Percentiles rank a stretch among this genome's conserved stretches.
Evolutionary conservation across 2,329 filamentous ascomycete species (phyloP).

Genomic region (Alternaria conjuncta): DNA sequence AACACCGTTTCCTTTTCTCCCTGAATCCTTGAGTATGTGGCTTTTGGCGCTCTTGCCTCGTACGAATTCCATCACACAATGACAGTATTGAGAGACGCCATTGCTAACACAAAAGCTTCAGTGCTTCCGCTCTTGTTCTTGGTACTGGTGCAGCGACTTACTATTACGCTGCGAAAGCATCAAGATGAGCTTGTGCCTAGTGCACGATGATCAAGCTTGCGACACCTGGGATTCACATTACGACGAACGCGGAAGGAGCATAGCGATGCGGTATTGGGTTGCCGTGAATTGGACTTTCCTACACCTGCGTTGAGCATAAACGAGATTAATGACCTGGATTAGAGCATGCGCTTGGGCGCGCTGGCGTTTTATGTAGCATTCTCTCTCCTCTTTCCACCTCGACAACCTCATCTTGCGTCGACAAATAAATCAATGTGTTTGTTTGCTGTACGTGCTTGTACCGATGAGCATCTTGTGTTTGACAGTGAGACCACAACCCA

Average conservation of each 20-base stretch:
- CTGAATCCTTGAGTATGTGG: background rate
- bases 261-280: background rate
- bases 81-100: too few relatives aligned
- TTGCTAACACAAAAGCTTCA: conserved; percentile 6
- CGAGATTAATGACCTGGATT: background rate
- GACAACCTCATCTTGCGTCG: background rate
- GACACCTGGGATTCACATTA: background rate
- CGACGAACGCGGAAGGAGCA: background rate
- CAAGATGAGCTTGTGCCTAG: background rate
- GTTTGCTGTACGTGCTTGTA: background rate
- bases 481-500: background rate
- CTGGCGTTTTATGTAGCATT: conserved; percentile 3
- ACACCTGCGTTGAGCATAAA: background rate
- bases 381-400: background rate
- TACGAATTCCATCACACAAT: background rate
- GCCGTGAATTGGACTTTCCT: background rate
- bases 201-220: background rate
- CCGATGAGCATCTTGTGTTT: background rate
- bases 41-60: background rate
- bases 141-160: conserved; percentile 16
- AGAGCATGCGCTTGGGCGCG: background rate
- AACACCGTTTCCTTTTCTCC: background rate
- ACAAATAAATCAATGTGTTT: background rate
- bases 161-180: conserved; percentile 8
- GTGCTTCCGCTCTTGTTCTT: conserved; percentile 13